These are phyloP conservation scores for Sutorius eximius DNA, from an alignment of 1,284 basidiomycete species.

Conservation along the genomic window DNA sequence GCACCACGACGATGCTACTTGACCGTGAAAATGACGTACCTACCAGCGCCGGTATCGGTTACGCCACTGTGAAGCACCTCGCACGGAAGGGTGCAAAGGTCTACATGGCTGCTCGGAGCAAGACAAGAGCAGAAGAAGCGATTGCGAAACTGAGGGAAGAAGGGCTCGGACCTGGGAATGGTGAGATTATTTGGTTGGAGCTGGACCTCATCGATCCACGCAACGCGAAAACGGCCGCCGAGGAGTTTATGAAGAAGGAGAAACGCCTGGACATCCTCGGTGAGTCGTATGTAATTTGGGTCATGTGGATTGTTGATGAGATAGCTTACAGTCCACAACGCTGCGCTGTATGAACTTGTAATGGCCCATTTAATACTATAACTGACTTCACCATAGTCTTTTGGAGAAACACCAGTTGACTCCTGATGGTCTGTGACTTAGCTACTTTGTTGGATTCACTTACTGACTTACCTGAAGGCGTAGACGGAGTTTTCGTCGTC, in stretches of 20 bases:
- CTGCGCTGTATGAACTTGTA: conserved; percentile 41
- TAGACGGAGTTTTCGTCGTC: conserved; percentile 41
- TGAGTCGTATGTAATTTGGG: conserved; percentile 21
- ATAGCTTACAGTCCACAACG: conserved; percentile 49
- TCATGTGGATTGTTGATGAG: background rate
- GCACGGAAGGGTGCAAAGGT: conserved; percentile 46
- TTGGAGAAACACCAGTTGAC: conserved; percentile 26
- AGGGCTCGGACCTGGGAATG: conserved; percentile 37
- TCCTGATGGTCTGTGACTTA: conserved; percentile 34
- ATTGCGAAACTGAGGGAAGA: conserved; percentile 40
- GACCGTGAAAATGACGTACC: background rate
- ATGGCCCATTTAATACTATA: background rate
- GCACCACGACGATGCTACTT: background rate
- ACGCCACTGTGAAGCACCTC: conserved; percentile 45
- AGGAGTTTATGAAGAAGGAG: conserved; percentile 47
- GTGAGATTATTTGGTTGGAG: conserved; percentile 44
- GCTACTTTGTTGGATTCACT: background rate
- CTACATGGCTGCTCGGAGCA: conserved; percentile 45
- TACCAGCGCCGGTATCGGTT: conserved; percentile 45
- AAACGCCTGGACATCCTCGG: conserved; percentile 55
- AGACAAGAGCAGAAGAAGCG: conserved; percentile 39
- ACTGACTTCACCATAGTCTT: conserved; percentile 14
- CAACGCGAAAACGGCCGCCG: conserved; percentile 44
- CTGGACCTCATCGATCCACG: conserved; percentile 48
- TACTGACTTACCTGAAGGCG: conserved; percentile 27